Conservation (phyloP, 2,329 filamentous ascomycete species). For the Pestalotiopsis sp. region DNA sequence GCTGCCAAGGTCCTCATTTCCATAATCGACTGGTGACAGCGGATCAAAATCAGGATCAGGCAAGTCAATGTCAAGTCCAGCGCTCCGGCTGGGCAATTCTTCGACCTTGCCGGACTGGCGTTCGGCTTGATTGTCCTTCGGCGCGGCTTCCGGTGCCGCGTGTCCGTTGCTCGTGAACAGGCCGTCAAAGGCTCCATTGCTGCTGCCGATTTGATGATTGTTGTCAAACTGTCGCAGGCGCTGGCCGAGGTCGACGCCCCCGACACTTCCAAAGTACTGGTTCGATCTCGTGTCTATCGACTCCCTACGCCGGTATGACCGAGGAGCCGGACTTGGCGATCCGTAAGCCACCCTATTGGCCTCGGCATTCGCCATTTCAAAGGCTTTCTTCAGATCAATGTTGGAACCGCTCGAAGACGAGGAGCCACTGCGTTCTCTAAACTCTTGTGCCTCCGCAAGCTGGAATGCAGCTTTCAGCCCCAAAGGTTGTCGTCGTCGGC, state of each 20-base stretch:
- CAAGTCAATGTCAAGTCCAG: no score
- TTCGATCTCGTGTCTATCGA: constrained; percentile 17
- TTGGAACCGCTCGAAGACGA: neutral
- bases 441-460: constrained; percentile 15
- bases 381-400: constrained; percentile 11
- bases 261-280: constrained; percentile 18
- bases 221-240: constrained; percentile 33
- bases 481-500: constrained; percentile 7
- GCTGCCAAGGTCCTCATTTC: constrained; percentile 16
- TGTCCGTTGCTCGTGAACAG: constrained; percentile 37
- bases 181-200: constrained; percentile 28
- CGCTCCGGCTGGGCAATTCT: neutral
- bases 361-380: constrained; percentile 13
- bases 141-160: constrained; percentile 36
- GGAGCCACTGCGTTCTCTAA: constrained; percentile 1
- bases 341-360: constrained; percentile 1
- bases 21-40: constrained; percentile 16
- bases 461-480: constrained; percentile 13
- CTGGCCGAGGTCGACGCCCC: constrained; percentile 31
- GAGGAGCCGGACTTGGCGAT: constrained; percentile 24
- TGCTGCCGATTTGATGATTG: constrained; percentile 28
- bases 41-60: constrained; percentile 19
- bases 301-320: constrained; percentile 24
- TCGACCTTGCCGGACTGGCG: constrained; percentile 10
- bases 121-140: constrained; percentile 19